These are phyloP conservation scores for Noccaea caerulescens DNA, from an alignment of 345 rosid species.

Conservation along the genomic window DNA sequence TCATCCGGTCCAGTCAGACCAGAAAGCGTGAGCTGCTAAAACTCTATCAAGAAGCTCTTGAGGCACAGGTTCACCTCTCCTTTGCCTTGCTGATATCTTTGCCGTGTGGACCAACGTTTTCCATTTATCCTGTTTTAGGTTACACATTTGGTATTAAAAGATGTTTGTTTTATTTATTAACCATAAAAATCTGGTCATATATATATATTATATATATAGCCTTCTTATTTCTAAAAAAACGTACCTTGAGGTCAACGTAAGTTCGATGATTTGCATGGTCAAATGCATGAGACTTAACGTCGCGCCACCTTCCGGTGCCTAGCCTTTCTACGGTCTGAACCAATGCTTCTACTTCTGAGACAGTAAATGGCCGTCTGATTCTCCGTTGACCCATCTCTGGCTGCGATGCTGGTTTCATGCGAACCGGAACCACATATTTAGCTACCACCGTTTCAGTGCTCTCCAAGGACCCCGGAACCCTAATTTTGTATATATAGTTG, in stretches of 20 bases:
- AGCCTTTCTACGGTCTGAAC: constrained; percentile 89
- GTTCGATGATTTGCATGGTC: constrained; percentile 88
- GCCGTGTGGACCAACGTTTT: constrained; percentile 93
- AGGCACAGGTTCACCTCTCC: constrained; percentile 93
- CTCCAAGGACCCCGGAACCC: constrained; percentile 4
- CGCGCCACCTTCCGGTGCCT: constrained; percentile 99
- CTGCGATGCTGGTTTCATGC: constrained; percentile 46
- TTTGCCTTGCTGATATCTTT: constrained; percentile 87
- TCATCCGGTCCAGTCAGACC: constrained; percentile 57
- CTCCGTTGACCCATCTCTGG: constrained; percentile 77
- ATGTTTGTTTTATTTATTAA: neutral
- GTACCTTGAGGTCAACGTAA: constrained; percentile 89
- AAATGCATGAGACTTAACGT: constrained; percentile 80
- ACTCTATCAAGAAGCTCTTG: constrained; percentile 92
- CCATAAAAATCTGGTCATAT: neutral
- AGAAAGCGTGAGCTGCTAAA: constrained; percentile 71
- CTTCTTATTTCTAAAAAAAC: constrained; percentile 34
- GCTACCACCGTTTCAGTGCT: constrained; percentile 2
- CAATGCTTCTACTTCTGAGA: constrained; percentile 86
- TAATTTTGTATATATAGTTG: neutral
- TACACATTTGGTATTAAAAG: neutral
- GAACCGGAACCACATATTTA: constrained; percentile 16
- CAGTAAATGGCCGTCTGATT: constrained; percentile 94
- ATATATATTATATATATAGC: neutral
- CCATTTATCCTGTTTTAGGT: constrained; percentile 77